Percentiles rank a stretch among this genome's conserved stretches.
Evolutionary conservation across 208 protist genomes (phyloP).

Genomic region (Leishmania mexicana): DNA sequence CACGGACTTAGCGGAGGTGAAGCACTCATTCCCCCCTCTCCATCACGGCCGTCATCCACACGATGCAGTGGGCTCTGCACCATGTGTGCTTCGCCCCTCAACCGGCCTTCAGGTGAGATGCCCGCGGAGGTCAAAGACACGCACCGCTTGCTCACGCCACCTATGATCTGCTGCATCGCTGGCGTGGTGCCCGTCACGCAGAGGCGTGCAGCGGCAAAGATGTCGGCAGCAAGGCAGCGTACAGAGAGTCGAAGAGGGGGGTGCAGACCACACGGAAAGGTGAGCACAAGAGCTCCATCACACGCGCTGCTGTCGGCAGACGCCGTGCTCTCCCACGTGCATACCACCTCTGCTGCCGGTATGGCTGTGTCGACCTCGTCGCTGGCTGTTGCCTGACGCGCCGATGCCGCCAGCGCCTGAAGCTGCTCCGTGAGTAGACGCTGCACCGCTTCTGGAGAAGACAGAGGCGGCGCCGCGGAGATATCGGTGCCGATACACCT

Average conservation of each 20-base stretch:
- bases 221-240: conserved; percentile 20
- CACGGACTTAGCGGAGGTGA: neutral
- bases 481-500: neutral
- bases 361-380: neutral
- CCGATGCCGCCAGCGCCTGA: neutral
- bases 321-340: conserved; percentile 8
- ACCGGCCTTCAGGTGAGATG: neutral
- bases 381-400: neutral
- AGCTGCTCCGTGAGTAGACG: neutral
- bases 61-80: neutral
- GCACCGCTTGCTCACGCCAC: neutral
- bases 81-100: neutral
- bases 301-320: neutral
- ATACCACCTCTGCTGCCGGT: neutral
- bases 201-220: conserved; percentile 16
- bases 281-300: neutral
- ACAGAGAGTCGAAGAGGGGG: conserved; percentile 18
- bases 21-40: neutral
- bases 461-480: conserved; percentile 7
- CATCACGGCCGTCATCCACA: neutral
- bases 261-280: conserved; percentile 15
- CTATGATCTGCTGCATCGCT: conserved; percentile 10
- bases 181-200: conserved; percentile 1
- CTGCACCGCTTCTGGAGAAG: neutral
- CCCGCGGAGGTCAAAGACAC: neutral